These are phyloP conservation scores for Mortierella sp. DNA, from an alignment of 371 early-diverging fungal species.

Conservation along the genomic window DNA sequence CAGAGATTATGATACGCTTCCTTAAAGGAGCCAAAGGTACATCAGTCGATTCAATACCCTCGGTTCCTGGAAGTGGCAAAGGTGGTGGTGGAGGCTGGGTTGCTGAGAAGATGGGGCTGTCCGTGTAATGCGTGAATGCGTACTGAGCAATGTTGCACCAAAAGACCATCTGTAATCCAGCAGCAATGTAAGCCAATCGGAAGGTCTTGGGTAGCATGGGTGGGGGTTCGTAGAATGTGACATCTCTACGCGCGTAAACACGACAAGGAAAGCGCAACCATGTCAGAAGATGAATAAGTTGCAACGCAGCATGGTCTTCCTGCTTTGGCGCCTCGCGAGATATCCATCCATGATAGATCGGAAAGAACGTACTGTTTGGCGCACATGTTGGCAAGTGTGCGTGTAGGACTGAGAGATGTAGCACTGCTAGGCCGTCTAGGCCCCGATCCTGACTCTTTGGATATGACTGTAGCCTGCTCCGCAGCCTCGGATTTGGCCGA, in stretches of 20 bases:
- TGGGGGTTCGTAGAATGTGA: conserved; percentile 40
- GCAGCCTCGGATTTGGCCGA: conserved; percentile 1
- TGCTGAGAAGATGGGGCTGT: conserved; percentile 42
- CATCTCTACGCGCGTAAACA: conserved; percentile 23
- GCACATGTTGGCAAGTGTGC: conserved; percentile 47
- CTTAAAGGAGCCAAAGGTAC: conserved; percentile 43
- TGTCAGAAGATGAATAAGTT: background rate
- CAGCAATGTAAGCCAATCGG: conserved; percentile 43
- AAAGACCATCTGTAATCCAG: conserved; percentile 47
- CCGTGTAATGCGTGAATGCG: conserved; percentile 52
- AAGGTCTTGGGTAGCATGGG: conserved; percentile 41
- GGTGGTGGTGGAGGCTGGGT: conserved; percentile 46
- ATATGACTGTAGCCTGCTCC: background rate
- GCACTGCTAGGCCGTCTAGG: conserved; percentile 6
- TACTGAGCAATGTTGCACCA: conserved; percentile 52
- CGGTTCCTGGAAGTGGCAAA: conserved; percentile 42
- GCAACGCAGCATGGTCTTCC: background rate
- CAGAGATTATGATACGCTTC: conserved; percentile 46
- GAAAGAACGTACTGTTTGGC: conserved; percentile 35
- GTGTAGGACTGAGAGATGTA: conserved; percentile 23
- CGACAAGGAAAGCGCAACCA: background rate
- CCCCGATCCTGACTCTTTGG: conserved; percentile 15
- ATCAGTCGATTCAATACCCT: conserved; percentile 39
- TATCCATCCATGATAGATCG: background rate
- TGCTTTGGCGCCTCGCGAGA: background rate